phyloP scores from a whole-genome alignment of 176 grass and related monocot species.

The Paspalum vaginatum region DNA sequence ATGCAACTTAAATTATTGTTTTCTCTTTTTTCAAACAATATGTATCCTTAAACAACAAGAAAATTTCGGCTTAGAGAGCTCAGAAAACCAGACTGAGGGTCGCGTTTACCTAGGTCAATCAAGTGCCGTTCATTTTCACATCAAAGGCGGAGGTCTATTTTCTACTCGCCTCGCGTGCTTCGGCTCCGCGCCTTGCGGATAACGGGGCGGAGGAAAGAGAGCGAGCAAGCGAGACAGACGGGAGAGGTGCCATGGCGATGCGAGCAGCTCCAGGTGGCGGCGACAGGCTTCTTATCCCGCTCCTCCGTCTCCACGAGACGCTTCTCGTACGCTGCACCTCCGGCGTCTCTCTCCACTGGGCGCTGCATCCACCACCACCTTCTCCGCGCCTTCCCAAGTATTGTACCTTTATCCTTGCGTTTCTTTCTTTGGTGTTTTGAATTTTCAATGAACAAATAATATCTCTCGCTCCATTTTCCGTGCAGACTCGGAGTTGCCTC shows the following conservation, averaged over 20 bases:
- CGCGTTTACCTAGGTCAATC: too few species aligned
- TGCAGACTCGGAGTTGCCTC: slow-evolving; percentile 23
- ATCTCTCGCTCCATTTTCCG: not conserved
- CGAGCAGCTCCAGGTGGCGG: slow-evolving; percentile 15
- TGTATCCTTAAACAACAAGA: too few species aligned
- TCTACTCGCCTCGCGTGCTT: not conserved
- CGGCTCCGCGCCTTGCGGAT: not conserved
- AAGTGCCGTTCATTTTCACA: slow-evolving; percentile 2
- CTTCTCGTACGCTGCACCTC: not conserved
- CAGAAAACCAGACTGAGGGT: too few species aligned
- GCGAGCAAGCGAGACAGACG: too few species aligned
- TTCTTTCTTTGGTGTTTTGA: not conserved
- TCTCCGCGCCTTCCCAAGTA: slow-evolving; percentile 44
- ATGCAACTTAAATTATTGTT: too few species aligned
- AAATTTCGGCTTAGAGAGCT: too few species aligned
- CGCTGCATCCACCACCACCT: not conserved
- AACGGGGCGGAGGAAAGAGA: too few species aligned
- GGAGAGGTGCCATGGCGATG: slow-evolving; percentile 1
- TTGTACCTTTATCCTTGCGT: not conserved
- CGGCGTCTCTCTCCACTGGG: not conserved
- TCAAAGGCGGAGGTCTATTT: not conserved
- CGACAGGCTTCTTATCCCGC: not conserved
- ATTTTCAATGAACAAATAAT: not conserved
- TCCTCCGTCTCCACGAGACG: not conserved
- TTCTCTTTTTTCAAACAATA: too few species aligned